Evolutionary conservation across 148 eudicot species (phyloP), one percentile per base, ranked within the genome.

Genomic region (Arbutus unedo): DNA sequence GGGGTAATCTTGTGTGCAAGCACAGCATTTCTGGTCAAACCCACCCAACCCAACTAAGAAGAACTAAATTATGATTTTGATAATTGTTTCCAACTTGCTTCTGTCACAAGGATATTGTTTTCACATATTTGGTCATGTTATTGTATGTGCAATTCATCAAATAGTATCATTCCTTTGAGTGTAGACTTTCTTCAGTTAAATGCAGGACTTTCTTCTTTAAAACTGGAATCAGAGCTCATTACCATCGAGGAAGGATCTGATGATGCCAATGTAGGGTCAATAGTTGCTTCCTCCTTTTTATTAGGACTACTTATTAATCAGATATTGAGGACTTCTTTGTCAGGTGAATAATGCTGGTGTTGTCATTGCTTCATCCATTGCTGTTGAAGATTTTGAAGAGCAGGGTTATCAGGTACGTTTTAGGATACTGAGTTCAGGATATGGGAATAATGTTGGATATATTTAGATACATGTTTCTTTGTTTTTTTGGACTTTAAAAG

Each of bases 331-430:
- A 57, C 31, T 47, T 41, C 4, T 38, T 68, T 77, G 31, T 23
- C 82, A 86, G 88, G 83, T 55, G 59, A 77, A 23, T 18, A 70
- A 47, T 85, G 81, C 85, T 62, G 62, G 47, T 75, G 86, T 15
- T 41, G 57, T 15, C 55, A 43, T 19, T 43, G 62, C 84, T 14
- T 82, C 82, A 71, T 76, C 81, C 82, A 41, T 70, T 13, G 88
- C 74, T 81, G 44, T 50, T 74, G 89, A 81, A 87, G 77, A 67
- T 56, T 82, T 51, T 82, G 81, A 70, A 5, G 77, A 77, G 70
- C 51, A 74, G 38, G 49, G 73, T 47, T 48, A 9, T 74, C 90
- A 83, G 92, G 92, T 88, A 84, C 23, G 6, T 50, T 50, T 8
- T 31, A 14, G 8, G 49, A 38, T 16, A 47, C 9, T 16, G 2